Conservation (phyloP, 495 filamentous ascomycete genomes). For the Bacidia gigantensis region DNA sequence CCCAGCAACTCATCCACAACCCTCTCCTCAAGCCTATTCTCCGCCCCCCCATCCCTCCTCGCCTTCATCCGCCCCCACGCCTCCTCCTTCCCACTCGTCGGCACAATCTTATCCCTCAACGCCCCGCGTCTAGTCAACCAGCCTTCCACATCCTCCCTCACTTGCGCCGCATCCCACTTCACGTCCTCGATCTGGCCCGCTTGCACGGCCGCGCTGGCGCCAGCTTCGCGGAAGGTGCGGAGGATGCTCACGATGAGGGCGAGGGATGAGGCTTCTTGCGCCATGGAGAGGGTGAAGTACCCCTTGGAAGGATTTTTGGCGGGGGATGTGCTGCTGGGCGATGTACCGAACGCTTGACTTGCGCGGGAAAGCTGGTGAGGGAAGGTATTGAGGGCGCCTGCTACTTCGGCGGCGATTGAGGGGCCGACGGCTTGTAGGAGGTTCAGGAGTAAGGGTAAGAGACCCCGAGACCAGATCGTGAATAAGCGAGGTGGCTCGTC, state of each 20-base stretch:
- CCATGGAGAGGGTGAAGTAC: slow-evolving; percentile 53
- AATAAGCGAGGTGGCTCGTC: slow-evolving; percentile 45
- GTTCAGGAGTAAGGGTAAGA: slow-evolving; percentile 84
- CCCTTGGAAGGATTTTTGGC: slow-evolving; percentile 21
- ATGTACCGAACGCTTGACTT: slow-evolving; percentile 42
- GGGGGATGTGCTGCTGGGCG: neutral
- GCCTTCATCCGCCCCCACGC: slow-evolving; percentile 43
- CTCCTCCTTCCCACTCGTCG: slow-evolving; percentile 57
- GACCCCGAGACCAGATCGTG: slow-evolving; percentile 73
- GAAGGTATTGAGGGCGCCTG: slow-evolving; percentile 75
- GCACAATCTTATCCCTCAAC: slow-evolving; percentile 54
- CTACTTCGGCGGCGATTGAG: slow-evolving; percentile 67
- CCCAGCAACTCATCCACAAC: slow-evolving; percentile 45
- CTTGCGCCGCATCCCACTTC: slow-evolving; percentile 52
- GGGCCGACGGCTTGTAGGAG: slow-evolving; percentile 68
- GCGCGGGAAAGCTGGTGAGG: slow-evolving; percentile 54
- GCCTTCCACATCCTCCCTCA: slow-evolving; percentile 68
- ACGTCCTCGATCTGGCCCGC: slow-evolving; percentile 50
- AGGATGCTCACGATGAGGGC: slow-evolving; percentile 59
- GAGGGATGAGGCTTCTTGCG: slow-evolving; percentile 63
- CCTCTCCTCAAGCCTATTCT: slow-evolving; percentile 60
- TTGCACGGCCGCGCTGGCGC: slow-evolving; percentile 42
- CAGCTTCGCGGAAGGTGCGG: slow-evolving; percentile 42
- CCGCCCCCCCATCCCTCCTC: slow-evolving; percentile 22
- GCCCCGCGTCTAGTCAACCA: slow-evolving; percentile 45